A percentile compares a stretch with the other conserved stretches of the same genome.
phyloP scores from a whole-genome alignment of 495 filamentous ascomycete genomes.

The Annulohypoxylon moriforme region DNA sequence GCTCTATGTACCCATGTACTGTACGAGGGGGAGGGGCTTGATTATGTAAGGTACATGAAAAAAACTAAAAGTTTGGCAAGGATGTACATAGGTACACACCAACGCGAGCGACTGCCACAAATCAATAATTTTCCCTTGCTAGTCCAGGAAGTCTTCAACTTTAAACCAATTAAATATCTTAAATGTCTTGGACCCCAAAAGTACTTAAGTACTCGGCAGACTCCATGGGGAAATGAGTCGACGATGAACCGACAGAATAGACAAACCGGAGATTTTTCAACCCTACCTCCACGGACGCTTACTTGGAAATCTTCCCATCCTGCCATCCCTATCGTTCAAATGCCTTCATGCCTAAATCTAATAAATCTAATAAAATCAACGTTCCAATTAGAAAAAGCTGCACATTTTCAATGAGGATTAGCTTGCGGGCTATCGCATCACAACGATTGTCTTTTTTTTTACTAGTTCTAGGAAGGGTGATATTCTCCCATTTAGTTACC shows the following conservation, averaged over 20 bases:
- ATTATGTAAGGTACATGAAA: slow-evolving; percentile 1
- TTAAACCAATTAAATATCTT: slow-evolving; percentile 1
- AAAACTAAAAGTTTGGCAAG: not conserved
- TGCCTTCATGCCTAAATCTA: slow-evolving; percentile 10
- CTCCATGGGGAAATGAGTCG: slow-evolving; percentile 32
- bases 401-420: not conserved
- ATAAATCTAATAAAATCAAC: not conserved
- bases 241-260: slow-evolving; percentile 4
- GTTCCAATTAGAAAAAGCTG: not conserved
- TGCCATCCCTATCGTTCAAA: not conserved
- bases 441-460: not conserved
- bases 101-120: not conserved
- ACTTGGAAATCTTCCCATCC: slow-evolving; percentile 8
- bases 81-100: not conserved
- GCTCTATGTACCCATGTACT: slow-evolving; percentile 14
- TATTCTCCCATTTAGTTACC: slow-evolving; percentile 20
- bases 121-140: slow-evolving; percentile 9
- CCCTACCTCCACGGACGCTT: slow-evolving; percentile 13
- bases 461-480: slow-evolving; percentile 8
- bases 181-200: not conserved
- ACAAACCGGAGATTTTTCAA: slow-evolving; percentile 33
- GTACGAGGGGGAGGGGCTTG: slow-evolving; percentile 4
- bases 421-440: not conserved
- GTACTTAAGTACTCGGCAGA: slow-evolving; percentile 2
- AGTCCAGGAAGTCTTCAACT: not conserved